Percentiles rank a stretch among this genome's conserved stretches.
These are phyloP conservation scores for Taphrina sp. DNA, from an alignment of 1,139 yeast species.

Conservation along the genomic window DNA sequence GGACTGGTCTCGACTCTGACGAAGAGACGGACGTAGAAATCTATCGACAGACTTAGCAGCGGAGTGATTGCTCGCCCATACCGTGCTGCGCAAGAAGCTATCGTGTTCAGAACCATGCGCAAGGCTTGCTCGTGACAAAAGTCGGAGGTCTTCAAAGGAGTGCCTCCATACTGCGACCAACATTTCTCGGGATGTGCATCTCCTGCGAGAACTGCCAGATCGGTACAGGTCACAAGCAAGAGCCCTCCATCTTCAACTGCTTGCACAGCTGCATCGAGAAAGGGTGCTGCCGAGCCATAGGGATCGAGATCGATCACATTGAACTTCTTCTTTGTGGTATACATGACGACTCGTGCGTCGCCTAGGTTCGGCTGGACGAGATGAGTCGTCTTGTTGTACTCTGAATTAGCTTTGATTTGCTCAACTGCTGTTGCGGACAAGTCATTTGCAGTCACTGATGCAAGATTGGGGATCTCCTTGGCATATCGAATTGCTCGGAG, in stretches of 20 bases:
- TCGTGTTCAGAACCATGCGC: slow-evolving; percentile 71
- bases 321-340: slow-evolving; percentile 51
- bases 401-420: slow-evolving; percentile 68
- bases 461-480: slow-evolving; percentile 75
- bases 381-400: slow-evolving; percentile 58
- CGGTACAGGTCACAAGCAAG: slow-evolving; percentile 89
- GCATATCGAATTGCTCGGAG: slow-evolving; percentile 90
- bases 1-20: slow-evolving; percentile 76
- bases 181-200: slow-evolving; percentile 96
- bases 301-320: slow-evolving; percentile 95
- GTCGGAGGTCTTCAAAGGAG: slow-evolving; percentile 67
- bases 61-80: slow-evolving; percentile 88
- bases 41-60: slow-evolving; percentile 75
- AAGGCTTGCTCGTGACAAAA: slow-evolving; percentile 88
- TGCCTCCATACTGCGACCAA: slow-evolving; percentile 93
- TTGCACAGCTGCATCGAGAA: slow-evolving; percentile 85
- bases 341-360: slow-evolving; percentile 85
- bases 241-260: slow-evolving; percentile 78
- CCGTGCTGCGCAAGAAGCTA: slow-evolving; percentile 82
- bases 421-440: slow-evolving; percentile 81
- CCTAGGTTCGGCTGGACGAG: slow-evolving; percentile 68
- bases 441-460: slow-evolving; percentile 81
- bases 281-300: slow-evolving; percentile 95
- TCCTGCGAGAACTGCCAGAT: slow-evolving; percentile 92
- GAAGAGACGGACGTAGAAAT: slow-evolving; percentile 85